Base-by-base conservation (phyloP, 257 asterid genomes). In the Solanum sparsipilum region DNA sequence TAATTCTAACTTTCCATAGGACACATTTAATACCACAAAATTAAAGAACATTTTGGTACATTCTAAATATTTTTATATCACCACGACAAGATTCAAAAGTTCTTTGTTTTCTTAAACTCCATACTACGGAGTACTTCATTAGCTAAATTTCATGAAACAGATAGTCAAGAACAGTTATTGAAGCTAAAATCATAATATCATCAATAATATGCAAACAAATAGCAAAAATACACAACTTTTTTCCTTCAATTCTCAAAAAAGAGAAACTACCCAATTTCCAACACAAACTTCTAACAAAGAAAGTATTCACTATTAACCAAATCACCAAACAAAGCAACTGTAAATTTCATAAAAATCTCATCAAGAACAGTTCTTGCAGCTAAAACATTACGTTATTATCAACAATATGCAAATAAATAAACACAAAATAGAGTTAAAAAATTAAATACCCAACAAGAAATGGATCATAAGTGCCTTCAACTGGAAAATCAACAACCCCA, bases 381-480 rank as follows among this genome's bases (percentile, higher is more conserved):
- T 38, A 76, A 75, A 23, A 65, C 5, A 10, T 6, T 29, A 36
- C n/a, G 12, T 5, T 38, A 75, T 75, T 6, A 38, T 36, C 10
- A 74, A 36, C 13, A 74, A 35, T 74, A 36, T 38, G 5, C 32
- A 74, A 74, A 74, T 20, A 9, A 73, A 9, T 7, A 71, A 31
- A 67, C 72, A n/a, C 32, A 67, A 67, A 67, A 12, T 25, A 67
- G 34, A 67, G 20, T 25, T n/a, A 38, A 44, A 84, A 34, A 6
- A 32, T 4, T 70, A 56, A 70, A 70, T 96, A 97, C 99, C 99
- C 99, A 83, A 96, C 98, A 88, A 92, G 93, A 90, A 90, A 94
- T 86, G 99, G 99, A 92, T 97, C 98, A 31, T 90, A 97, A 87
- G 98, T 94, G 87, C 99, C 99, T 87, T 93, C 89, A 86, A 96